These are phyloP conservation scores for Hymenoscyphus linearis DNA, from an alignment of 2,329 filamentous ascomycete species.

Conservation along the genomic window DNA sequence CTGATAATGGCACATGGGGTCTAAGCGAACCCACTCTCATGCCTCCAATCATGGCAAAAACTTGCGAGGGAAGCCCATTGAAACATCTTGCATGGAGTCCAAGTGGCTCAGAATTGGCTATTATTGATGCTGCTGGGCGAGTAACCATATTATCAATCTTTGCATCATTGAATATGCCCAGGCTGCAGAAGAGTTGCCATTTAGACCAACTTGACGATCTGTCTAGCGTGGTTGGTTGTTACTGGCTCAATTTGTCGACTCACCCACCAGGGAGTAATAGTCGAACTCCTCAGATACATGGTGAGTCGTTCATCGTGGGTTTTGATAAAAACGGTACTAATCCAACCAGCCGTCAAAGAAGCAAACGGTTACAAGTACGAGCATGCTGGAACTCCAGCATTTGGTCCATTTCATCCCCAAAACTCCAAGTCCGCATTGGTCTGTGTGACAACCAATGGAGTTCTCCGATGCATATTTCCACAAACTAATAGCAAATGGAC, in stretches of 20 bases:
- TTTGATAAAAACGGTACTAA: constrained; percentile 39
- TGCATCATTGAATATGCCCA: constrained; percentile 68
- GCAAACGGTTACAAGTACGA: constrained; percentile 62
- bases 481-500: constrained; percentile 68
- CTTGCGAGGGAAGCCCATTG: constrained; percentile 57
- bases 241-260: constrained; percentile 61
- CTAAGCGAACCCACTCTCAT: constrained; percentile 67
- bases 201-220: constrained; percentile 69
- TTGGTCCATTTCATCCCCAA: constrained; percentile 69
- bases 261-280: constrained; percentile 27
- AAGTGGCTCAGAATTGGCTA: constrained; percentile 71
- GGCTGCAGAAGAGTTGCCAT: constrained; percentile 54
- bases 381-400: constrained; percentile 57
- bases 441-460: constrained; percentile 68
- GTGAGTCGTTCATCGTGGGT: constrained; percentile 1
- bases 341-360: constrained; percentile 60
- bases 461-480: constrained; percentile 71
- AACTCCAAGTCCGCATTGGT: constrained; percentile 68
- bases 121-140: constrained; percentile 74
- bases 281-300: not conserved
- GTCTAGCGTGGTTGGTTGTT: constrained; percentile 72
- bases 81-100: constrained; percentile 79
- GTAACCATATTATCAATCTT: constrained; percentile 69
- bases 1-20: constrained; percentile 67
- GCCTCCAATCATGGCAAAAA: constrained; percentile 52